phyloP scores from a whole-genome alignment of 352 stramenopile species.

The Globisporangium barbulae region DNA sequence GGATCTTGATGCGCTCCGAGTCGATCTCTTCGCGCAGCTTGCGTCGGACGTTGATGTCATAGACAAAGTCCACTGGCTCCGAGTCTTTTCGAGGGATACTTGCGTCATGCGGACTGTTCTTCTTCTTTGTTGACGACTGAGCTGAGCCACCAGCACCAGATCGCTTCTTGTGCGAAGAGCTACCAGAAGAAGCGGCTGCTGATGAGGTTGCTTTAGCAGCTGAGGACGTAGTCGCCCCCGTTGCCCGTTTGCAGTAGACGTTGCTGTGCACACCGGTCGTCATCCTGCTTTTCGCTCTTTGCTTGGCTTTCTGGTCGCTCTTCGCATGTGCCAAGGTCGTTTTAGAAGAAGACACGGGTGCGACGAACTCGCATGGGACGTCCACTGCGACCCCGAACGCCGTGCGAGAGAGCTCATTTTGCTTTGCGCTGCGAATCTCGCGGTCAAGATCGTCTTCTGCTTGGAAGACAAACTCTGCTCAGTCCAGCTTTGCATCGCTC shows the following conservation, averaged over 20 bases:
- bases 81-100: background rate
- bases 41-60: conserved; percentile 54
- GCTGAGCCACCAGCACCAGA: background rate
- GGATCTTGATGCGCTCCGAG: conserved; percentile 32
- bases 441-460: conserved; percentile 14
- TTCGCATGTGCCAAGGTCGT: background rate
- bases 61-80: conserved; percentile 62
- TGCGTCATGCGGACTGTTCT: background rate
- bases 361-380: conserved; percentile 45
- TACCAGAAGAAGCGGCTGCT: background rate
- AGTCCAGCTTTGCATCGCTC: too few relatives aligned
- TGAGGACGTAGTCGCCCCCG: conserved; percentile 15
- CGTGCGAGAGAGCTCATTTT: conserved; percentile 28
- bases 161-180: conserved; percentile 4
- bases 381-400: conserved; percentile 30
- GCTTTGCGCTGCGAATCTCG: conserved; percentile 12
- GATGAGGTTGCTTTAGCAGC: background rate
- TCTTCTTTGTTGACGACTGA: background rate
- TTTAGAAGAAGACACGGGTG: conserved; percentile 17
- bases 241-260: conserved; percentile 33
- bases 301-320: conserved; percentile 12
- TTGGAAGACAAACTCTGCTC: background rate
- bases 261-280: conserved; percentile 10
- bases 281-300: conserved; percentile 16
- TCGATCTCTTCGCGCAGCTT: conserved; percentile 60